phyloP scores from a whole-genome alignment of 2,329 filamentous ascomycete species.

The Monilinia polystroma region DNA sequence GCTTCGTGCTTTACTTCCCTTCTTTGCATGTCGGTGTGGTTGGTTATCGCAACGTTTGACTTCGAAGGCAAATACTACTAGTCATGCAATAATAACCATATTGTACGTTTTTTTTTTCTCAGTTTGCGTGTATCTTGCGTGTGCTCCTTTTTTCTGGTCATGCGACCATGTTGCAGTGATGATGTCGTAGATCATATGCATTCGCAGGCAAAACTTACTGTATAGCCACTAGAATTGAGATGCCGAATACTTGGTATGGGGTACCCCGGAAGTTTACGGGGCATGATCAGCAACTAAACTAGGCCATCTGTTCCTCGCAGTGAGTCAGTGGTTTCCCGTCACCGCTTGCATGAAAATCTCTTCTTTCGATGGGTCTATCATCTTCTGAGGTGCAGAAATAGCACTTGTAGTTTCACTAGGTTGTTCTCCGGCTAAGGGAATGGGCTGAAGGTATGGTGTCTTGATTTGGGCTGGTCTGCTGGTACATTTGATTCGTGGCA shows the following conservation, averaged over 20 bases:
- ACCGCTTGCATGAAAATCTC: constrained; percentile 3
- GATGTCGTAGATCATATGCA: not conserved
- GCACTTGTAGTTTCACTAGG: not conserved
- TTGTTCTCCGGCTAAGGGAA: not conserved
- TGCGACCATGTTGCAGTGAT: constrained; percentile 1
- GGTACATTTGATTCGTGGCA: not conserved
- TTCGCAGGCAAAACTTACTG: not conserved
- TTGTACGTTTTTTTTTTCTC: not conserved
- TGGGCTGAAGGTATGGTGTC: not conserved
- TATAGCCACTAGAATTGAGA: not conserved
- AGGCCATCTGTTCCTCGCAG: not conserved
- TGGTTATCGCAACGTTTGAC: not conserved
- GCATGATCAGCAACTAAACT: constrained; percentile 8
- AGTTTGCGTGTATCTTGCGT: not conserved
- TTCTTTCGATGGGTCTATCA: not conserved
- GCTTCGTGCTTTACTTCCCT: not conserved
- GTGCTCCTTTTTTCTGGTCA: not conserved
- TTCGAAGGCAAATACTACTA: not conserved
- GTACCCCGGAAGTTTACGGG: constrained; percentile 6
- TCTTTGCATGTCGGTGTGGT: not conserved
- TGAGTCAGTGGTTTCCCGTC: not conserved
- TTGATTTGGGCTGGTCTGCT: not conserved
- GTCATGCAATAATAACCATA: not conserved
- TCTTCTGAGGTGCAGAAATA: constrained; percentile 4
- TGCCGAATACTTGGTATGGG: not conserved